Base-by-base conservation (phyloP, 1,284 basidiomycete genomes). In the Cryptococcus deneoformans region DNA sequence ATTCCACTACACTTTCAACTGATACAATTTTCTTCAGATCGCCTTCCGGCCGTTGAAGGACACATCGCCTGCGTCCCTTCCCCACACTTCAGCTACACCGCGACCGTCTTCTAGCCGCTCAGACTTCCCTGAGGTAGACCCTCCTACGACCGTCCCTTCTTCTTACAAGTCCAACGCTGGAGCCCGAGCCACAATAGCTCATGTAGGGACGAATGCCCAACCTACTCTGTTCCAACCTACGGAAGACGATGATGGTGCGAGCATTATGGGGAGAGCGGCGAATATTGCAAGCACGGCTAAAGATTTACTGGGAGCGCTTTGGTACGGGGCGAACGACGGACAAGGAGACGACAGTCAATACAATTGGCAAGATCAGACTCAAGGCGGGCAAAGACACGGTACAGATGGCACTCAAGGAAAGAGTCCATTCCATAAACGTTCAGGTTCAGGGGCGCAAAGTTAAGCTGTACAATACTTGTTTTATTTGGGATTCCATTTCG, bases 281-380 rank as follows among this genome's bases (percentile, higher is more conserved):
- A 78, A 76, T 58, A 77, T 79, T 55, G 77, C 77, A 40, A 76
- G 67, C 57, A 75, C 77, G 7, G 78, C 78, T 11, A 77, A 76
- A 61, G 78, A 77, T 58, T 64, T 79, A 24, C 63, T 79, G 35
- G 77, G 77, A n/a, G 72, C 73, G 3, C 60, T 78, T 58, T 78
- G 77, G 77, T 76, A 76, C 56, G 74, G 74, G 38, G 60, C 59
- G n/a, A 59, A 68, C 48, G 58, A 59, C 38, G 56, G 54, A 24
- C 47, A 50, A 43, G 54, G 38, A 39, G 34, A 38, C 12, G 37
- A 20, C 10, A 35, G 14, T n/a, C 20, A 35, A 35, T 3, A 29
- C 20, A 14, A 35, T 6, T 36, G 45, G 20, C 44, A 48, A 49
- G 37, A n/a, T 14, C 53, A 39, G 14, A 45, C 40, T 8, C 38